Base-by-base conservation (phyloP, 2,329 filamentous ascomycete genomes). In the Aspergillus texensis region DNA sequence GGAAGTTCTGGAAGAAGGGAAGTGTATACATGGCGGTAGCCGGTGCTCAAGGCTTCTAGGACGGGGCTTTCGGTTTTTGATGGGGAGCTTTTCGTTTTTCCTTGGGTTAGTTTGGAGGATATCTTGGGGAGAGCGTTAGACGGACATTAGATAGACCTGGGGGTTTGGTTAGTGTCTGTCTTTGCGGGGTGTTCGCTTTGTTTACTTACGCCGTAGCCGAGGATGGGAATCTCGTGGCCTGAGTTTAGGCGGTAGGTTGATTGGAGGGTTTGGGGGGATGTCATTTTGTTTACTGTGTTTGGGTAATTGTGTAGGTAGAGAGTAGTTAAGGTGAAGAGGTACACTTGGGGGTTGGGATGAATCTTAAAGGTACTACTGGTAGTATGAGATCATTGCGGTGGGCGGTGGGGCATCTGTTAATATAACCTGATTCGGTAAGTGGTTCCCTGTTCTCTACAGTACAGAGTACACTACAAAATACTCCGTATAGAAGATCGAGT, bases 161-260 rank as follows among this genome's bases (percentile, higher is more conserved):
- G 26, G 45, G 53, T 21, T 30, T 30, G 14, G 26, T 36, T 46
- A 48, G 11, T 48, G 45, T 8, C 19, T 24, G 24, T 28, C 6
- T 28, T 24, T 26, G 45, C 6, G 45, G 45, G 34, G 6, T 28
- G 26, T 1, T 28, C 26, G 26, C 26, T 28, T 6, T 28, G 26
- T 21, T 11, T 28, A 75, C 82, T 73, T 74, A 86, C 83, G 21
- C 86, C 87, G 72, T 84, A 89, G 36, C 86, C 87, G 1, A 89
- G 76, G 9, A 83, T 68, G 10, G 87, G 87, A 48, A 89, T 89
- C 21, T 88, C 83, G 73, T 88, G 83, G 46, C 87, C 87, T 19
- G 86, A 88, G 59, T 84, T 83, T 77, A 89, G 71, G 59, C 78
- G 81, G 57, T 85, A 80, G 32, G 80, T 85, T 11, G 72, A 73